phyloP scores from a whole-genome alignment of 2,329 filamentous ascomycete genomes.

The Fusarium dlaminii region DNA sequence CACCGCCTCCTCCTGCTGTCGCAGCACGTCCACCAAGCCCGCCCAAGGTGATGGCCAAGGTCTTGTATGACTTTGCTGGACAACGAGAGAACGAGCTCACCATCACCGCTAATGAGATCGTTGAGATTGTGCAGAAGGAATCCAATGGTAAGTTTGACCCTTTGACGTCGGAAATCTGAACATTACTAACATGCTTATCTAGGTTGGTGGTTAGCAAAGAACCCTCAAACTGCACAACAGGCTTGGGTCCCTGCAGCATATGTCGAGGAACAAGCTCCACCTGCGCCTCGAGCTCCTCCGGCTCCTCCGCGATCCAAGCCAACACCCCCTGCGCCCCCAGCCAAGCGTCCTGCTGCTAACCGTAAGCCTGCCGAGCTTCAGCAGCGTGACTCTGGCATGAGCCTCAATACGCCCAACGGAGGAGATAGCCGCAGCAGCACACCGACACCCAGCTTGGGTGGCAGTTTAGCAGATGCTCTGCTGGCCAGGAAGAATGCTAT shows the following conservation, averaged over 20 bases:
- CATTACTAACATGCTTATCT: conserved; percentile 45
- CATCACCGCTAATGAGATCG: conserved; percentile 79
- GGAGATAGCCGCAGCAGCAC: conserved; percentile 74
- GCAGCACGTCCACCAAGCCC: conserved; percentile 60
- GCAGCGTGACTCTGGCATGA: conserved; percentile 77
- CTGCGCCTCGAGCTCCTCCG: conserved; percentile 71
- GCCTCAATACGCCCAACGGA: conserved; percentile 65
- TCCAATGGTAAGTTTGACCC: conserved; percentile 77
- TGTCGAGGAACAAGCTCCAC: conserved; percentile 81
- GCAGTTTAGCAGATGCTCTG: conserved; percentile 81
- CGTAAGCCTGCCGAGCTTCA: conserved; percentile 77
- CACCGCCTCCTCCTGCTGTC: conserved; percentile 67
- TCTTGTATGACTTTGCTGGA: conserved; percentile 90
- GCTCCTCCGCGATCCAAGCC: conserved; percentile 74
- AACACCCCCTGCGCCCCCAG: conserved; percentile 78
- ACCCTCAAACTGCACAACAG: conserved; percentile 64
- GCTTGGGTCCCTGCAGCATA: conserved; percentile 97
- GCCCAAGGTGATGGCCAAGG: conserved; percentile 84
- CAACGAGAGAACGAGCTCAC: conserved; percentile 87
- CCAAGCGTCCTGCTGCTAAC: conserved; percentile 77
- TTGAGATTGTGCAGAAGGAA: conserved; percentile 94
- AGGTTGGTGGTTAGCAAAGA: conserved; percentile 98
- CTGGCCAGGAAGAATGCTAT: conserved; percentile 80
- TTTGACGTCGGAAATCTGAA: background rate
- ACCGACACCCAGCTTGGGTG: conserved; percentile 75